Conservation (phyloP, 2,329 filamentous ascomycete genomes). For the Stachybotrys chlorohalonatus region DNA sequence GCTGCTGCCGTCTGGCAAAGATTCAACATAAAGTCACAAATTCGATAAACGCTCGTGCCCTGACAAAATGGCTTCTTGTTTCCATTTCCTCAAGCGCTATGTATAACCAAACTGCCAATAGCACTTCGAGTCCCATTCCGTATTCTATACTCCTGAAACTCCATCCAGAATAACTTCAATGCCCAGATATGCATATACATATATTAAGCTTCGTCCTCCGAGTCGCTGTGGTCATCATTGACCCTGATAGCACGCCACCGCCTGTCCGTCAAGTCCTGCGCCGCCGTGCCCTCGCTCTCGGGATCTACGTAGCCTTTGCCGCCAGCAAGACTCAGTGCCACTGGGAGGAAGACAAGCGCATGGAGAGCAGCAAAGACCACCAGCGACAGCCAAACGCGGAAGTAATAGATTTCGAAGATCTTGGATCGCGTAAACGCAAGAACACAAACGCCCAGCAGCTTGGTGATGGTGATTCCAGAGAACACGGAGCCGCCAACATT, state of each 20-base stretch:
- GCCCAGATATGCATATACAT: neutral
- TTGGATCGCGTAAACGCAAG: slow-evolving; percentile 92
- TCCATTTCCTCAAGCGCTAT: neutral
- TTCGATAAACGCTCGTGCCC: neutral
- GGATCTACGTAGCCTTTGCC: slow-evolving; percentile 83
- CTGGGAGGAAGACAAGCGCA: slow-evolving; percentile 83
- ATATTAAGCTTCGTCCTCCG: slow-evolving; percentile 51
- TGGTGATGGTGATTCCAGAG: slow-evolving; percentile 92
- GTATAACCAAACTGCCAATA: neutral
- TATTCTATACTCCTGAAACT: neutral
- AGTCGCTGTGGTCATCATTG: slow-evolving; percentile 62
- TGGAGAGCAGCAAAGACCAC: slow-evolving; percentile 85
- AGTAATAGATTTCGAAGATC: slow-evolving; percentile 99
- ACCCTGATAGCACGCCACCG: slow-evolving; percentile 69
- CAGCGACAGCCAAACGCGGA: slow-evolving; percentile 88
- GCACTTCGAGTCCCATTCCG: neutral
- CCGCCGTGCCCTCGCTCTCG: slow-evolving; percentile 77
- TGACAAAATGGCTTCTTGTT: neutral
- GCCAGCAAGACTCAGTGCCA: slow-evolving; percentile 76
- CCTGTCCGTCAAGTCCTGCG: slow-evolving; percentile 76
- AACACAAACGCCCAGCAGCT: slow-evolving; percentile 84
- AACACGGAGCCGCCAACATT: slow-evolving; percentile 94
- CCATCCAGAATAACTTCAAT: neutral
- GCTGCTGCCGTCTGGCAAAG: too few species aligned
- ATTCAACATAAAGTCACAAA: neutral